A percentile compares a stretch with the other conserved stretches of the same genome.
Evolutionary conservation across 345 rosid species (phyloP).

Genomic region (Eucalyptus regnans): DNA sequence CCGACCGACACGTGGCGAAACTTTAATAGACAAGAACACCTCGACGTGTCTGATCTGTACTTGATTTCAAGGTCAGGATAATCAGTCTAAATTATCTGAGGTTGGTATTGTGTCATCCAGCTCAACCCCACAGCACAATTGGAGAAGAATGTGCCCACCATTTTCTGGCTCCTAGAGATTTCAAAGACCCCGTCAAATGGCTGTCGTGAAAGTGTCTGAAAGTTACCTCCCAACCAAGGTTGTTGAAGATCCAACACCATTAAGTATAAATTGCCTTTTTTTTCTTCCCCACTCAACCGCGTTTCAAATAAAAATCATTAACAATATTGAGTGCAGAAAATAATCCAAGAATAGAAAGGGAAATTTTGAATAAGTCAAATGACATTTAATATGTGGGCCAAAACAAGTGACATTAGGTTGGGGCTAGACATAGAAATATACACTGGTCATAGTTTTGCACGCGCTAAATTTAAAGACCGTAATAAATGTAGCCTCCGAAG

Average conservation of each 20-base stretch:
- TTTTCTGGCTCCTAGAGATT: not conserved
- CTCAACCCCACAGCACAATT: not conserved
- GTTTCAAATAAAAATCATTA: not conserved
- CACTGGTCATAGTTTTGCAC: not conserved
- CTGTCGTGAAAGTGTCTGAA: not conserved
- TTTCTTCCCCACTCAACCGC: not conserved
- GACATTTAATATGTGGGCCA: not conserved
- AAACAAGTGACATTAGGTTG: not conserved
- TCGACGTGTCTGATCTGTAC: not conserved
- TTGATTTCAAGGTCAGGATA: not conserved
- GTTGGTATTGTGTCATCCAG: not conserved
- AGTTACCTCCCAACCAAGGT: not conserved
- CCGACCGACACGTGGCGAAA: not conserved
- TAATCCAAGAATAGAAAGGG: not conserved
- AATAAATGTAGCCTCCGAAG: not conserved
- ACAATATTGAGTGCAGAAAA: not conserved
- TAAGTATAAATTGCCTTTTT: not conserved
- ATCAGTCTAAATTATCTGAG: not conserved
- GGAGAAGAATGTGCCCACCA: not conserved
- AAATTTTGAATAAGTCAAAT: not conserved
- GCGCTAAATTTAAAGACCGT: not conserved
- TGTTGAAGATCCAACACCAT: not conserved
- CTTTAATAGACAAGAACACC: not conserved
- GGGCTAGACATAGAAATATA: not conserved
- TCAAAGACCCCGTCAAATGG: not conserved